phyloP scores from a whole-genome alignment of 306 rosid genomes.

The Hippophae gyantsensis region DNA sequence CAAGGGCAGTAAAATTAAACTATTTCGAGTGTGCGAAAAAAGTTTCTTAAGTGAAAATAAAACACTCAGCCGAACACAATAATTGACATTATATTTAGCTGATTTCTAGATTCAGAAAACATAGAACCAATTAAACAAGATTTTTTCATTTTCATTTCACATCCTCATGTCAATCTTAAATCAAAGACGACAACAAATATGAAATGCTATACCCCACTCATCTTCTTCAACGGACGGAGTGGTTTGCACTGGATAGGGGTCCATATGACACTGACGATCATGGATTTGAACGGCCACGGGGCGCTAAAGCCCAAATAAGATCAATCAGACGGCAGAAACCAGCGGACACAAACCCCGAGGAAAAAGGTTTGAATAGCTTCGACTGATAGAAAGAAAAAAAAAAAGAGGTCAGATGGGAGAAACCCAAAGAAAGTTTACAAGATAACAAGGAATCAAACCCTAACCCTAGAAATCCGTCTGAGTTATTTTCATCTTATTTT shows the following conservation, averaged over 20 bases:
- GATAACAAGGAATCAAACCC: slow-evolving; percentile 34
- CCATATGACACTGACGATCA: slow-evolving; percentile 75
- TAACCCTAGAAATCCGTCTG: slow-evolving; percentile 26
- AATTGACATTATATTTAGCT: no score
- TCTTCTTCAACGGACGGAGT: slow-evolving; percentile 39
- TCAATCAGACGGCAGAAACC: slow-evolving; percentile 12
- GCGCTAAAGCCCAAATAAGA: slow-evolving; percentile 59
- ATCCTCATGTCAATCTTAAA: no score
- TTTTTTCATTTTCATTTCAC: no score
- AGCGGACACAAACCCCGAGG: slow-evolving; percentile 12
- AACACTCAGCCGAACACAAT: no score
- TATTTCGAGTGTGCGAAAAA: no score
- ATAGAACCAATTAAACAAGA: no score
- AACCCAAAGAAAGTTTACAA: slow-evolving; percentile 12
- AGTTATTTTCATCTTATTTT: neutral
- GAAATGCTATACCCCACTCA: slow-evolving; percentile 13
- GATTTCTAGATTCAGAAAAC: no score
- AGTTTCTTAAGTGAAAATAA: no score
- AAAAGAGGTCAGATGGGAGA: neutral
- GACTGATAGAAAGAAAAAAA: neutral
- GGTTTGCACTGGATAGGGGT: slow-evolving; percentile 51
- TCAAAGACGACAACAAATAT: no score
- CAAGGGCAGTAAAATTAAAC: no score
- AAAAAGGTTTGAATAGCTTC: neutral
- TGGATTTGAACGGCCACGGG: slow-evolving; percentile 59